A percentile compares a stretch with the other conserved stretches of the same genome.
Conservation (phyloP, 768 basidiomycete species). For the Boletus reticulatus region DNA sequence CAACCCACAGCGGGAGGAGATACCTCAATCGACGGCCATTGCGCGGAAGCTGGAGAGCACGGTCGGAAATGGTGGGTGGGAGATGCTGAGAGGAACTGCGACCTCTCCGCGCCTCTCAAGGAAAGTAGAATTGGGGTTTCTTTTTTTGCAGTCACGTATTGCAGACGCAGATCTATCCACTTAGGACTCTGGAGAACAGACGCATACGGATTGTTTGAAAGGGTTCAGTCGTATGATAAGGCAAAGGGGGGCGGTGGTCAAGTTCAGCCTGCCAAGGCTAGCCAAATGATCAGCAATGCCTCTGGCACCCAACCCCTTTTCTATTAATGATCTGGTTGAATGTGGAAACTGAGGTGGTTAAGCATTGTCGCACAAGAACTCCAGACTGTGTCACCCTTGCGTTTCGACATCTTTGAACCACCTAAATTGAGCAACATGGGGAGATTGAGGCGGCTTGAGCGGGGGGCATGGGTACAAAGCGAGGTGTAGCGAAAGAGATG, state of each 20-base stretch:
- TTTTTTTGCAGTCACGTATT: background rate
- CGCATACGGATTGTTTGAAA: background rate
- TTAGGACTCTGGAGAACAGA: background rate
- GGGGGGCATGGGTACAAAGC: conserved; percentile 81
- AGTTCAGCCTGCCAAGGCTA: conserved; percentile 90
- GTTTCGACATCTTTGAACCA: conserved; percentile 93
- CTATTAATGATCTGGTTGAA: conserved; percentile 37
- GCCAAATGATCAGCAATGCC: conserved; percentile 90
- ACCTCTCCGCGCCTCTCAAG: background rate
- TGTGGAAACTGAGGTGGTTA: background rate
- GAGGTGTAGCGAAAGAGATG: conserved; percentile 88
- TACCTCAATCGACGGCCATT: conserved; percentile 84
- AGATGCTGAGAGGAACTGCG: conserved; percentile 53
- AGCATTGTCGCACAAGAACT: conserved; percentile 43
- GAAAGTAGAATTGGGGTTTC: background rate
- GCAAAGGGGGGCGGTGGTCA: too few relatives aligned
- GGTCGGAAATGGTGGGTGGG: conserved; percentile 93
- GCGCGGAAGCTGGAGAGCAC: conserved; percentile 86
- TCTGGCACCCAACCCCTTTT: conserved; percentile 86
- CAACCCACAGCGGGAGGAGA: conserved; percentile 83
- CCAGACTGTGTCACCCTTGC: conserved; percentile 86
- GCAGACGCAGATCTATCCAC: background rate
- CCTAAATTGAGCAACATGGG: conserved; percentile 89
- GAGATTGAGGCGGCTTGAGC: conserved; percentile 71
- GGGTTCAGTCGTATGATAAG: too few relatives aligned